A percentile compares a stretch with the other conserved stretches of the same genome.
These are phyloP conservation scores for Puccinellia tenuiflora DNA, from an alignment of 176 grass and related monocot species.

Conservation along the genomic window DNA sequence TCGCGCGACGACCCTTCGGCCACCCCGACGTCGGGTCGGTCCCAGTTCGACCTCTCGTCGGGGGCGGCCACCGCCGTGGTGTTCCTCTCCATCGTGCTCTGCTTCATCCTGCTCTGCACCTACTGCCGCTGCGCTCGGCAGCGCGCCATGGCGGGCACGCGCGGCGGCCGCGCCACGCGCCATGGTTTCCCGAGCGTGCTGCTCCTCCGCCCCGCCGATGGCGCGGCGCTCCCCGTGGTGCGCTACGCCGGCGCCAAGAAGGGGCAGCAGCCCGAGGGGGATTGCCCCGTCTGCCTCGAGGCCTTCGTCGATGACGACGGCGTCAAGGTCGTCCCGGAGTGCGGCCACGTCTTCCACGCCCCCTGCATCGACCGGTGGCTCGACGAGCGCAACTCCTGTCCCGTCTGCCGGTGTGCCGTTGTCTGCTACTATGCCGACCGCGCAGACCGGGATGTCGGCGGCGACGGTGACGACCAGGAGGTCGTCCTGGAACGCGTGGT, in stretches of 20 bases:
- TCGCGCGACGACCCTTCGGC: background rate
- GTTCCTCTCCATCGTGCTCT: conserved; percentile 50
- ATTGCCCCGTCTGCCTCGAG: conserved; percentile 61
- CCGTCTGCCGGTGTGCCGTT: conserved; percentile 51
- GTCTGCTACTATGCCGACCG: conserved; percentile 20
- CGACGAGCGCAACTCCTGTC: conserved; percentile 51
- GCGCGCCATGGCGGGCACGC: conserved; percentile 25
- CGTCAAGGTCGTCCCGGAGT: conserved; percentile 61
- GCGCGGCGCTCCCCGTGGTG: conserved; percentile 27
- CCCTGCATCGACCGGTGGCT: conserved; percentile 76
- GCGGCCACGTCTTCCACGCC: conserved; percentile 61
- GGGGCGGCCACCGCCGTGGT: conserved; percentile 40
- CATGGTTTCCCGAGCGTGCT: conserved; percentile 14
- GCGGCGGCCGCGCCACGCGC: conserved; percentile 30
- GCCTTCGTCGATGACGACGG: conserved; percentile 44
- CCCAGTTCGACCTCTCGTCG: conserved; percentile 48
- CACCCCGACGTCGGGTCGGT: background rate
- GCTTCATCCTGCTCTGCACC: conserved; percentile 62
- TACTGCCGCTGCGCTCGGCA: conserved; percentile 57
- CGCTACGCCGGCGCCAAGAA: conserved; percentile 25
- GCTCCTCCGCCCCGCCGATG: background rate
- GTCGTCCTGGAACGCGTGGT: conserved; percentile 46
- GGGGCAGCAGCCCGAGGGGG: conserved; percentile 30
- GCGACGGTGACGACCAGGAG: conserved; percentile 26
- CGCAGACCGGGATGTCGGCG: background rate